phyloP scores from a whole-genome alignment of 176 grass and related monocot genomes.

The Pontederia paniculata region DNA sequence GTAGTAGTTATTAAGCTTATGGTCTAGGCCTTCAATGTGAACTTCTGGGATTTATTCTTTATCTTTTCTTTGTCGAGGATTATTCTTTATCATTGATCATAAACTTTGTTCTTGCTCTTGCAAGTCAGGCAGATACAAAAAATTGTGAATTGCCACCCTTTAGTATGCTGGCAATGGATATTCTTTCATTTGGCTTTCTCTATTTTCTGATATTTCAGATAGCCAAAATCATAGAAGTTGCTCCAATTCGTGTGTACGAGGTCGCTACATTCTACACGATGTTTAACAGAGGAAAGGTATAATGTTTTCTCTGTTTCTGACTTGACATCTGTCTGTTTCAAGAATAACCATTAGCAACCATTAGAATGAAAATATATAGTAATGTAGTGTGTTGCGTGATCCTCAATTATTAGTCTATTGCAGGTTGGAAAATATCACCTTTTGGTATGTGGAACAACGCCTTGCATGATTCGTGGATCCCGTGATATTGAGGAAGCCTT shows the following conservation, averaged over 20 bases:
- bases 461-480: slow-evolving; percentile 98
- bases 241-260: slow-evolving; percentile 92
- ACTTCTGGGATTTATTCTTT: too few relatives aligned
- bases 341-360: too few relatives aligned
- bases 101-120: too few relatives aligned
- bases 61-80: too few relatives aligned
- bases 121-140: too few relatives aligned
- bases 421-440: slow-evolving; percentile 98
- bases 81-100: too few relatives aligned
- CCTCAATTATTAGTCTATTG: slow-evolving; percentile 1
- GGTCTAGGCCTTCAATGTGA: too few relatives aligned
- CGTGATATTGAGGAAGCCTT: slow-evolving; percentile 79
- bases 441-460: slow-evolving; percentile 94
- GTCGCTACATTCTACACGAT: slow-evolving; percentile 99
- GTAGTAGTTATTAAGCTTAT: too few relatives aligned
- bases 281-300: slow-evolving; percentile 88
- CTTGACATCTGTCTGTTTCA: neutral
- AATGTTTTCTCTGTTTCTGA: slow-evolving; percentile 10
- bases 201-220: slow-evolving; percentile 38
- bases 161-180: neutral
- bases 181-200: neutral
- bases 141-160: neutral
- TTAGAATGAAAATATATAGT: neutral
- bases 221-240: slow-evolving; percentile 79
- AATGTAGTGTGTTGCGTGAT: neutral